These are phyloP conservation scores for Pichia membranifaciens DNA, from an alignment of 805 yeast species.

Conservation along the genomic window DNA sequence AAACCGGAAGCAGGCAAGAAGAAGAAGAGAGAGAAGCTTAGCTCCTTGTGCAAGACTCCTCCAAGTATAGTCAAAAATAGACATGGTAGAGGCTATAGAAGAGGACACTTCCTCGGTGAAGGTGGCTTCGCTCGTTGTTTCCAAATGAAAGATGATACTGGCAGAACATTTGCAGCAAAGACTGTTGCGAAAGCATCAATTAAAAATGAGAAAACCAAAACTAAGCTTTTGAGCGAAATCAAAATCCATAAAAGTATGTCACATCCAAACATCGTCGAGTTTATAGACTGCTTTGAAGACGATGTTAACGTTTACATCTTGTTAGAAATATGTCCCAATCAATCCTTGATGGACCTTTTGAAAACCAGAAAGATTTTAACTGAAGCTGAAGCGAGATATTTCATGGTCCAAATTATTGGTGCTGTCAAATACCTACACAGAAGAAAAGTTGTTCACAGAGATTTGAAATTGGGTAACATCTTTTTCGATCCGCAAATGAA, in stretches of 20 bases:
- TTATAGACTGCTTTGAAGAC: conserved; percentile 95
- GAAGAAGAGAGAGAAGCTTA: conserved; percentile 82
- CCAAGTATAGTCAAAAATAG: conserved; percentile 88
- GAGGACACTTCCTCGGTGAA: conserved; percentile 90
- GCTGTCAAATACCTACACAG: conserved; percentile 91
- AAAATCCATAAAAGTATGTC: conserved; percentile 87
- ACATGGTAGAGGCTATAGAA: conserved; percentile 79
- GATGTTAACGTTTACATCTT: conserved; percentile 89
- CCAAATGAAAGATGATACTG: conserved; percentile 88
- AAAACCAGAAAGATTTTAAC: conserved; percentile 77
- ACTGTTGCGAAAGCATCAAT: conserved; percentile 96
- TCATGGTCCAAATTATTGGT: conserved; percentile 88
- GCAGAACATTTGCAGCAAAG: conserved; percentile 88
- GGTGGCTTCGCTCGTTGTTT: conserved; percentile 99
- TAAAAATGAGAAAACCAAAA: conserved; percentile 81
- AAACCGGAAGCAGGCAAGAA: conserved; percentile 33
- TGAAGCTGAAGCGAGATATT: conserved; percentile 87
- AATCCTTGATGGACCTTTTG: conserved; percentile 86
- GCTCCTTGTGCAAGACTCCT: conserved; percentile 92
- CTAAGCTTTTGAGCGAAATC: conserved; percentile 84
- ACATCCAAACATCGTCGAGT: conserved; percentile 87
- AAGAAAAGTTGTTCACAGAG: conserved; percentile 91
- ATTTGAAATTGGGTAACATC: conserved; percentile 90
- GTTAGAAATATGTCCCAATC: conserved; percentile 92
- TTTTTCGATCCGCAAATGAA: conserved; percentile 93